phyloP scores from a whole-genome alignment of 768 basidiomycete species.

The Panaeolus papilionaceus region DNA sequence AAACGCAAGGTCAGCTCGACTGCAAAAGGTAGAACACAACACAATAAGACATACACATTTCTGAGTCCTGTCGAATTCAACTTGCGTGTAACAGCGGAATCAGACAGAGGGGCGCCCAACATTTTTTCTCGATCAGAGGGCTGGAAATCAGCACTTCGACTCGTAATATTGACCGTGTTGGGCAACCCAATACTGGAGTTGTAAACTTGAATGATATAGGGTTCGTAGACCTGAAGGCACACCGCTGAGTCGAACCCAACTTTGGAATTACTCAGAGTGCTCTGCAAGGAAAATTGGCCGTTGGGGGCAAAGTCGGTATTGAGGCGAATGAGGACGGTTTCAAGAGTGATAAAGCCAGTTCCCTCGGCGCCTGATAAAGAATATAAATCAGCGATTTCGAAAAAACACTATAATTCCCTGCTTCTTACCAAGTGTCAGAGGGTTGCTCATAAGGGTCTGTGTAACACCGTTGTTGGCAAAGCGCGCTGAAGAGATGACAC shows the following conservation, averaged over 20 bases:
- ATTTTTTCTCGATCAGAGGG: slow-evolving; percentile 32
- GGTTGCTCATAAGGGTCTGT: slow-evolving; percentile 35
- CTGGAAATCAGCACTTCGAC: slow-evolving; percentile 35
- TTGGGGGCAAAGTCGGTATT: slow-evolving; percentile 40
- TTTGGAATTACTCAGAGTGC: slow-evolving; percentile 34
- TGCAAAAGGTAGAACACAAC: neutral
- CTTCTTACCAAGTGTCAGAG: slow-evolving; percentile 34
- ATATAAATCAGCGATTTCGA: neutral
- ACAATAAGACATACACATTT: slow-evolving; percentile 29
- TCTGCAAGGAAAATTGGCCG: slow-evolving; percentile 36
- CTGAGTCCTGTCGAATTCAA: slow-evolving; percentile 37
- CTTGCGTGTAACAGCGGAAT: slow-evolving; percentile 28
- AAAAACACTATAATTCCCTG: neutral
- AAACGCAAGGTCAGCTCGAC: neutral
- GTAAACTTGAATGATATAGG: slow-evolving; percentile 46
- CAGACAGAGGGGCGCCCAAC: slow-evolving; percentile 26
- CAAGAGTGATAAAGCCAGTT: slow-evolving; percentile 40
- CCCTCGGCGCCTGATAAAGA: slow-evolving; percentile 33
- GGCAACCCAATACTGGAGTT: slow-evolving; percentile 41
- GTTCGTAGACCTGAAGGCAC: slow-evolving; percentile 47
- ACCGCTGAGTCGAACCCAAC: slow-evolving; percentile 48
- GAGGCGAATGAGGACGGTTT: slow-evolving; percentile 42
- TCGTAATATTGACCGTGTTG: slow-evolving; percentile 36
- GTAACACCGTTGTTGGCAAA: slow-evolving; percentile 44
- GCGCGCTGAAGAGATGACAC: slow-evolving; percentile 27